Percentiles rank a stretch among this genome's conserved stretches.
These are phyloP conservation scores for Ammopiptanthus mongolicus DNA, from an alignment of 306 rosid species.

Conservation along the genomic window DNA sequence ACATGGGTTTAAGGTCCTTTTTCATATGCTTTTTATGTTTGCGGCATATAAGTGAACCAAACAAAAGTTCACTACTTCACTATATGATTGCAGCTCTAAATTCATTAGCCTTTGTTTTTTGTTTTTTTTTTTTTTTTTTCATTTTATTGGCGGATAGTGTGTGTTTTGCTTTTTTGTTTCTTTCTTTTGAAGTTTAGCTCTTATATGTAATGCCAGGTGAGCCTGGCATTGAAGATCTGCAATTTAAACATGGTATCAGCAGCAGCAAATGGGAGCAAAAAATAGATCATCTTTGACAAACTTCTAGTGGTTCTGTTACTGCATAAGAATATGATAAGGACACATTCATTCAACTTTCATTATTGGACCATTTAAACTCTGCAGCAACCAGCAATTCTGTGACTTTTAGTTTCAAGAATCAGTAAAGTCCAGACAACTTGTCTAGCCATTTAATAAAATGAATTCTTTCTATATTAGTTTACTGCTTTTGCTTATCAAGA, in stretches of 20 bases:
- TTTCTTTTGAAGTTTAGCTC: not conserved
- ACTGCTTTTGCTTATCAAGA: not conserved
- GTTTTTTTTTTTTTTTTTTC: not conserved
- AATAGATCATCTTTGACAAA: not conserved
- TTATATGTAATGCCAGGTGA: not conserved
- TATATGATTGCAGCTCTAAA: too few relatives aligned
- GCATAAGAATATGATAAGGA: too few relatives aligned
- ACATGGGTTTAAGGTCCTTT: too few relatives aligned
- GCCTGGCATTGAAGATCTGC: conserved; percentile 5
- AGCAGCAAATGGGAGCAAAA: not conserved
- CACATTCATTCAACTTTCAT: not conserved
- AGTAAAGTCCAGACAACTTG: too few relatives aligned
- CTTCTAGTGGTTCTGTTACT: not conserved
- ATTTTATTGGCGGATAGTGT: not conserved
- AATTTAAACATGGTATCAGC: not conserved
- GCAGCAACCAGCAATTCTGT: not conserved
- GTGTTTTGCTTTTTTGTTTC: not conserved
- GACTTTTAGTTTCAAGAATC: not conserved
- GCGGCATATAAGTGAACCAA: not conserved
- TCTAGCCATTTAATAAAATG: too few relatives aligned
- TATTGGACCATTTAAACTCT: not conserved
- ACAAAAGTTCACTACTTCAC: not conserved
- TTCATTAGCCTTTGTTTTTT: too few relatives aligned
- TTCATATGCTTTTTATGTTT: not conserved
- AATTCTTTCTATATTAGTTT: too few relatives aligned